Conservation (phyloP, 1,139 yeast species). For the Eremothecium coryli region DNA sequence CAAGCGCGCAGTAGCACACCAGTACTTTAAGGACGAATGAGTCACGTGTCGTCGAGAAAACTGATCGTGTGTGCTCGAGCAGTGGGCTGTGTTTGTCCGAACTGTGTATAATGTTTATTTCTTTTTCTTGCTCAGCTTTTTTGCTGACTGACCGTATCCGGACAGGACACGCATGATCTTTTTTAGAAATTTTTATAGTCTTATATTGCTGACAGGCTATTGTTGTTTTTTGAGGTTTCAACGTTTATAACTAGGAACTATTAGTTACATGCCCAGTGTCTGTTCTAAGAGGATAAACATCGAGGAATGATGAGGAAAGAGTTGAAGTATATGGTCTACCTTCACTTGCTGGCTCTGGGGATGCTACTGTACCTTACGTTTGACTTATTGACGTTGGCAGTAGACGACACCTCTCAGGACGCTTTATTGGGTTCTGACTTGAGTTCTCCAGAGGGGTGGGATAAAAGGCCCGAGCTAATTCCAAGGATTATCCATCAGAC, state of each 20-base stretch:
- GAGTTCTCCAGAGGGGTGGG: slow-evolving; percentile 30
- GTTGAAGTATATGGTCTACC: slow-evolving; percentile 48
- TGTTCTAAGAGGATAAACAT: too few species aligned
- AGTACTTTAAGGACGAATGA: slow-evolving; percentile 65
- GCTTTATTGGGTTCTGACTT: slow-evolving; percentile 54
- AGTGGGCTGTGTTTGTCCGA: too few species aligned
- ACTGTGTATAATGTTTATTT: neutral
- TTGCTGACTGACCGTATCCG: neutral
- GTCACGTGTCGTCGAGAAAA: neutral
- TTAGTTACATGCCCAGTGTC: too few species aligned
- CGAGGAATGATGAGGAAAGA: slow-evolving; percentile 40
- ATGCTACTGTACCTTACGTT: slow-evolving; percentile 55
- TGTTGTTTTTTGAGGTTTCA: too few species aligned
- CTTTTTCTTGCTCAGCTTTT: neutral
- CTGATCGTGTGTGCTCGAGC: neutral
- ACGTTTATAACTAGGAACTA: too few species aligned
- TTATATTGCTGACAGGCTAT: too few species aligned
- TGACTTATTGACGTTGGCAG: slow-evolving; percentile 65
- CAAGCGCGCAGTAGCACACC: slow-evolving; percentile 82
- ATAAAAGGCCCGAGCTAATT: slow-evolving; percentile 37
- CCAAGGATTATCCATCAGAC: slow-evolving; percentile 94
- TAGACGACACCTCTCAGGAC: slow-evolving; percentile 62
- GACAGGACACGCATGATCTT: too few species aligned
- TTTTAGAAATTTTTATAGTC: too few species aligned
- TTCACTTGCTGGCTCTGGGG: slow-evolving; percentile 46